phyloP scores from a whole-genome alignment of 768 basidiomycete genomes.

The Tephrocybe sp. region DNA sequence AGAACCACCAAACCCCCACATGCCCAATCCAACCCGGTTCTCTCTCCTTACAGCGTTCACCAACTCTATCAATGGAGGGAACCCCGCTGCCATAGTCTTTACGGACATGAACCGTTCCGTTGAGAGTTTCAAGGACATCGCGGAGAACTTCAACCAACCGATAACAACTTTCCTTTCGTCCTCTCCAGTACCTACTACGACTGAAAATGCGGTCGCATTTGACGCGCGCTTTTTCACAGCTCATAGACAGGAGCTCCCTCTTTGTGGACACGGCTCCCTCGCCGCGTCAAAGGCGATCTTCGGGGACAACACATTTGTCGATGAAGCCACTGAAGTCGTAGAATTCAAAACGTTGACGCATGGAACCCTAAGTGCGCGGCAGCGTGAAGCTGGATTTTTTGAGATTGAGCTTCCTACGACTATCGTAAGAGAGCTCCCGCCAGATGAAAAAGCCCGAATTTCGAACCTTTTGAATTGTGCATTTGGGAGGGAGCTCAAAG shows the following conservation, averaged over 20 bases:
- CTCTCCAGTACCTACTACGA: conserved; percentile 11
- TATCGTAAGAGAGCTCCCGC: conserved; percentile 22
- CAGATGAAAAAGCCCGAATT: conserved; percentile 30
- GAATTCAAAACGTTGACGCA: conserved; percentile 29
- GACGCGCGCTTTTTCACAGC: conserved; percentile 39
- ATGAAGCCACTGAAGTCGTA: conserved; percentile 26
- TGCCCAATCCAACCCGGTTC: too few relatives aligned
- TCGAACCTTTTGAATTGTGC: conserved; percentile 31
- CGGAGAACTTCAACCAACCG: conserved; percentile 47
- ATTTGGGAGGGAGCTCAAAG: conserved; percentile 35
- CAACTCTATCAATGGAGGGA: conserved; percentile 38
- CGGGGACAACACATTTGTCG: conserved; percentile 23
- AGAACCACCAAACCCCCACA: too few relatives aligned
- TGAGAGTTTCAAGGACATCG: conserved; percentile 32
- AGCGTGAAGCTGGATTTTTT: conserved; percentile 29
- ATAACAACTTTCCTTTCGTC: conserved; percentile 15
- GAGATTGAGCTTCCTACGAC: conserved; percentile 39
- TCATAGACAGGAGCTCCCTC: conserved; percentile 26
- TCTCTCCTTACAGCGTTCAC: conserved; percentile 45
- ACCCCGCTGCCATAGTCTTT: conserved; percentile 44
- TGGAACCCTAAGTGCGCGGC: conserved; percentile 28
- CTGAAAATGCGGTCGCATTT: conserved; percentile 28
- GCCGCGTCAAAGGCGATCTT: conserved; percentile 44
- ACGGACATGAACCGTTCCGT: conserved; percentile 27
- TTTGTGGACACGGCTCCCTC: conserved; percentile 47